phyloP scores from a whole-genome alignment of 805 yeast species.

The Metschnikowia gruessii region DNA sequence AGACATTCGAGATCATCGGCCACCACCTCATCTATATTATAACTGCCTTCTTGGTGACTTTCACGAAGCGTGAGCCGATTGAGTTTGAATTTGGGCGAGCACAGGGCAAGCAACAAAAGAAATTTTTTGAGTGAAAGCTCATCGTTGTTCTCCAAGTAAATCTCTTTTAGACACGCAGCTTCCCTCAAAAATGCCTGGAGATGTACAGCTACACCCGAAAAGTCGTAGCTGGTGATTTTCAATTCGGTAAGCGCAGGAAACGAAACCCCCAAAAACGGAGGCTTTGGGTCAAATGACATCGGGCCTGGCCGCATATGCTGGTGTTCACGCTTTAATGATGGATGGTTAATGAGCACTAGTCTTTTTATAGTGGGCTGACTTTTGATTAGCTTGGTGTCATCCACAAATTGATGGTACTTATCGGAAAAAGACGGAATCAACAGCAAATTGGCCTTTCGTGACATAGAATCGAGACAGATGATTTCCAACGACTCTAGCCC shows the following conservation, averaged over 20 bases:
- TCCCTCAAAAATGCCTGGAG: slow-evolving; percentile 3
- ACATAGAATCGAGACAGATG: slow-evolving; percentile 20
- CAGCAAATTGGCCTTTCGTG: slow-evolving; percentile 20
- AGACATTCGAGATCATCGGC: slow-evolving; percentile 26
- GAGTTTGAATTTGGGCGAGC: slow-evolving; percentile 28
- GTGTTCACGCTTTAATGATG: slow-evolving; percentile 20
- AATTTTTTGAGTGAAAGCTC: slow-evolving; percentile 28
- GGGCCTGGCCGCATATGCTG: slow-evolving; percentile 10
- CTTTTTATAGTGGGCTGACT: slow-evolving; percentile 15
- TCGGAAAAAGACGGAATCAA: slow-evolving; percentile 20
- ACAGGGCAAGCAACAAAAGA: slow-evolving; percentile 28
- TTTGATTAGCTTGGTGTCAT: neutral
- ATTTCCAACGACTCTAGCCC: slow-evolving; percentile 25
- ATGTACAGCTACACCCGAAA: slow-evolving; percentile 20
- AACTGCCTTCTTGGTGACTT: slow-evolving; percentile 18
- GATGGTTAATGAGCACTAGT: slow-evolving; percentile 29
- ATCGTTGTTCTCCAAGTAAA: slow-evolving; percentile 36
- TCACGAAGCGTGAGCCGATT: slow-evolving; percentile 33
- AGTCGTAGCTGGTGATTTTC: slow-evolving; percentile 33
- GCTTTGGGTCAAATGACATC: slow-evolving; percentile 26
- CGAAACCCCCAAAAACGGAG: slow-evolving; percentile 21
- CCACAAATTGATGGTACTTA: slow-evolving; percentile 12
- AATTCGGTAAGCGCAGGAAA: slow-evolving; percentile 28
- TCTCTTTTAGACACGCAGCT: neutral
- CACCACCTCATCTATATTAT: slow-evolving; percentile 28